Evolutionary conservation across 2,329 filamentous ascomycete genomes (phyloP).

Genomic region (Lomentospora prolificans): DNA sequence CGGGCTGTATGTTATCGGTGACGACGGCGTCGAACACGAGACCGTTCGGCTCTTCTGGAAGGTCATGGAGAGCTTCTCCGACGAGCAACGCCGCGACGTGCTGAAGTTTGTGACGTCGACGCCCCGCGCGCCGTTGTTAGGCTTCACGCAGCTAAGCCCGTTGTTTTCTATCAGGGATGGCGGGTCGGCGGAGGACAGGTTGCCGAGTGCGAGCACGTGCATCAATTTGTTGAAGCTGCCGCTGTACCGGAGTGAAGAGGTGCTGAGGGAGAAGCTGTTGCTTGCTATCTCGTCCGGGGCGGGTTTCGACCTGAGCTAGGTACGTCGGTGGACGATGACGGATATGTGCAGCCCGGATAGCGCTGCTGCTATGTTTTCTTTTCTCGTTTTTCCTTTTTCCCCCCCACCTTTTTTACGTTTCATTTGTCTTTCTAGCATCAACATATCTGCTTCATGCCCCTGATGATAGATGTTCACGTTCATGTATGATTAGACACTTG

Average conservation of each 20-base stretch:
- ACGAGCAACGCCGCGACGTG: slow-evolving; percentile 71
- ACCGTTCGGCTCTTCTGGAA: slow-evolving; percentile 86
- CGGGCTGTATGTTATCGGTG: slow-evolving; percentile 80
- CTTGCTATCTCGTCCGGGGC: slow-evolving; percentile 86
- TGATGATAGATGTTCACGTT: neutral
- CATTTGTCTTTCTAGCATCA: neutral
- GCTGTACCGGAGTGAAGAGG: slow-evolving; percentile 57
- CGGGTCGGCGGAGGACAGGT: slow-evolving; percentile 47
- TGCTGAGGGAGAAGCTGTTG: slow-evolving; percentile 68
- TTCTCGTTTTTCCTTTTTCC: neutral
- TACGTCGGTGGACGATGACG: neutral
- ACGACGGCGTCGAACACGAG: slow-evolving; percentile 77
- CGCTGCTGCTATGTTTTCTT: neutral
- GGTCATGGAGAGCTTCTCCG: slow-evolving; percentile 67
- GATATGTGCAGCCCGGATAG: neutral
- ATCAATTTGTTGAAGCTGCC: slow-evolving; percentile 92
- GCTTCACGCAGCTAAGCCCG: slow-evolving; percentile 78
- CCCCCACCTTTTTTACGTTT: neutral
- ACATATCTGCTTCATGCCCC: neutral
- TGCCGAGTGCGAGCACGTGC: slow-evolving; percentile 92
- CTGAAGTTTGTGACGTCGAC: slow-evolving; percentile 95
- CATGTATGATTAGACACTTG: neutral
- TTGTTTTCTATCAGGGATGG: slow-evolving; percentile 84
- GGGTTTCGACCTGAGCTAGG: slow-evolving; percentile 72
- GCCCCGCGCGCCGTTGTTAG: slow-evolving; percentile 77